Evolutionary conservation across 352 stramenopile genomes (phyloP).

Genomic region (Phytophthora vignae): DNA sequence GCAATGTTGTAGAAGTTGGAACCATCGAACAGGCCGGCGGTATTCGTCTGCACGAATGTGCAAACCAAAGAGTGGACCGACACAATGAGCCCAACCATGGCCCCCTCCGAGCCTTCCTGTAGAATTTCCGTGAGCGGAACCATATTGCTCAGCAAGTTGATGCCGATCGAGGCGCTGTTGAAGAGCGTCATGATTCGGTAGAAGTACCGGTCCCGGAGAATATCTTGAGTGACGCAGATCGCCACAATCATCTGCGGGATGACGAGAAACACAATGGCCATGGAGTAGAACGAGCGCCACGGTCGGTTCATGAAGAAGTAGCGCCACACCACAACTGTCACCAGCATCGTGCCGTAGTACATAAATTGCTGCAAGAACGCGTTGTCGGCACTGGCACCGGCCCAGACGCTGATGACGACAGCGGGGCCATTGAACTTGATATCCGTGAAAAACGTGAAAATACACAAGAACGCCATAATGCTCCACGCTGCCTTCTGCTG

Average conservation of each 20-base stretch:
- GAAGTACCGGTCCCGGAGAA: slow-evolving; percentile 33
- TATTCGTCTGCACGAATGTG: slow-evolving; percentile 51
- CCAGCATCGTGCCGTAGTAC: slow-evolving; percentile 21
- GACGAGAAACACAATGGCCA: slow-evolving; percentile 31
- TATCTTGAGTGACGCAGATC: slow-evolving; percentile 30
- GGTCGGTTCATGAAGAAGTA: slow-evolving; percentile 39
- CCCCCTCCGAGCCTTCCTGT: slow-evolving; percentile 62
- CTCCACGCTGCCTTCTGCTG: not conserved
- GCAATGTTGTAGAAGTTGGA: slow-evolving; percentile 46
- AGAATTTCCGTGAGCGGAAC: slow-evolving; percentile 63
- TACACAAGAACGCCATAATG: not conserved
- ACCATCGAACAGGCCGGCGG: slow-evolving; percentile 40
- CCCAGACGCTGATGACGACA: not conserved
- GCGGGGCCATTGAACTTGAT: not conserved
- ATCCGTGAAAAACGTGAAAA: not conserved
- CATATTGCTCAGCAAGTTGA: slow-evolving; percentile 39
- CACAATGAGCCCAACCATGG: slow-evolving; percentile 52
- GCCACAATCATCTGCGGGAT: slow-evolving; percentile 29
- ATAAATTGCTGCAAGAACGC: slow-evolving; percentile 22
- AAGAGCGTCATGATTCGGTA: slow-evolving; percentile 38
- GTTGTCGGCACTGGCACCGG: slow-evolving; percentile 17
- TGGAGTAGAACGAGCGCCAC: slow-evolving; percentile 42
- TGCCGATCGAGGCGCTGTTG: slow-evolving; percentile 19
- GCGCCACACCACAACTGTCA: slow-evolving; percentile 36
- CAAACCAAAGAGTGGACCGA: slow-evolving; percentile 51